Evolutionary conservation across 257 asterid genomes (phyloP).

Genomic region (Schizonepeta tenuifolia): DNA sequence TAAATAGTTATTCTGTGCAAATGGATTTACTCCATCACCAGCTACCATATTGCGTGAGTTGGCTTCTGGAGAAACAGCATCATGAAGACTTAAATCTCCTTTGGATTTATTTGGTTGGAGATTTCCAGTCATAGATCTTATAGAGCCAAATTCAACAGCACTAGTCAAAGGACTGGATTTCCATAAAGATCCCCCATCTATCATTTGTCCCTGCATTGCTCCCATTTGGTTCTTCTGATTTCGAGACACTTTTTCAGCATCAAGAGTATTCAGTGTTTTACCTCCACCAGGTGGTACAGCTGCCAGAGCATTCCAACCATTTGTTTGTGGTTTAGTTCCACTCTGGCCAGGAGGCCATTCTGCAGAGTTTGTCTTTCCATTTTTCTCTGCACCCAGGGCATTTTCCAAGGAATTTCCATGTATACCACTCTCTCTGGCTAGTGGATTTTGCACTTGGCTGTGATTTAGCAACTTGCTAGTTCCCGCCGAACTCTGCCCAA

Average conservation of each 20-base stretch:
- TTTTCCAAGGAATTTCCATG: slow-evolving; percentile 48
- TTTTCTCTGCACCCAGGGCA: slow-evolving; percentile 48
- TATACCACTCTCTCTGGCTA: not conserved
- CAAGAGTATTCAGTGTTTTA: slow-evolving; percentile 38
- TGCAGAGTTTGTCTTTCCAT: slow-evolving; percentile 37
- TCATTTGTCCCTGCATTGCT: slow-evolving; percentile 53
- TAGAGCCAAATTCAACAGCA: slow-evolving; percentile 51
- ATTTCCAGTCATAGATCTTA: slow-evolving; percentile 46
- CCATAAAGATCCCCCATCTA: slow-evolving; percentile 49
- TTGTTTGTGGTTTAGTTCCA: slow-evolving; percentile 51
- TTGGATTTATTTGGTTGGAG: slow-evolving; percentile 38
- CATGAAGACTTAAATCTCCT: slow-evolving; percentile 49
- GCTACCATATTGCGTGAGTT: slow-evolving; percentile 43
- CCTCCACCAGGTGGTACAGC: slow-evolving; percentile 54
- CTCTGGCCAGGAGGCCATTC: slow-evolving; percentile 47
- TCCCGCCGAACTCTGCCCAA: slow-evolving; percentile 43
- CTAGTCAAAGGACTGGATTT: slow-evolving; percentile 52
- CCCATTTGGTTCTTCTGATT: slow-evolving; percentile 45
- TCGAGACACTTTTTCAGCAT: slow-evolving; percentile 47
- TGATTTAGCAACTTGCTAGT: slow-evolving; percentile 36
- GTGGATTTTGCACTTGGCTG: not conserved
- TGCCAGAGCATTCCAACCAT: slow-evolving; percentile 61
- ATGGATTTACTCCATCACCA: slow-evolving; percentile 53
- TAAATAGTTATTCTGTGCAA: slow-evolving; percentile 48
- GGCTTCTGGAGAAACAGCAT: slow-evolving; percentile 38